Base-by-base conservation (phyloP, 768 basidiomycete genomes). In the Rhodotorula graminis region DNA sequence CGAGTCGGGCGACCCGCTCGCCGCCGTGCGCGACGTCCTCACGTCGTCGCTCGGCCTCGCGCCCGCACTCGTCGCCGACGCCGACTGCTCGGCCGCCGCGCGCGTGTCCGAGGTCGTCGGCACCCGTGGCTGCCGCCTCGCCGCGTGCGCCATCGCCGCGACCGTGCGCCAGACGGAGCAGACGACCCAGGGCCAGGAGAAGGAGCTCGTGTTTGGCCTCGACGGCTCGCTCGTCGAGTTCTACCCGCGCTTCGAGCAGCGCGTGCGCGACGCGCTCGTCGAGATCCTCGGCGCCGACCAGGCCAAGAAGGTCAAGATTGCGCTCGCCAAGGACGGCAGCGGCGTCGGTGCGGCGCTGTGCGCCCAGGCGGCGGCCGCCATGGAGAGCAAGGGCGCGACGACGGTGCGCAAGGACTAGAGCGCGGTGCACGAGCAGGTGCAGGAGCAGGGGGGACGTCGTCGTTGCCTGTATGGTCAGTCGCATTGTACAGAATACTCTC, bases 271-370 rank as follows among this genome's bases (percentile, higher is more conserved):
- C 57, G 88, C 93, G 0, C 80, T 99, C 63, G 83, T 86, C n/a
- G 79, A 82, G 7, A 79, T 98, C 31, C 87, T 98, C 6, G 95
- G 95, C 5, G 83, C 86, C 53, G 88, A 90, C 46, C 87, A 90
- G 14, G 92, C 94, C 83, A 84, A 87, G 78, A 84, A 87, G 44
- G 88, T 96, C 1, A 85, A 89, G 61, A 90, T 98, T 77, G 95
- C 92, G 50, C 80, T 98, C 80, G 96, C 96, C 9, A 98, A 96
- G 81, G 96, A 99, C 77, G 96, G 96, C 21, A 94, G 92, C 78
- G 96, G 95, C 50, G 93, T 93, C 55, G 96, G 96, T 79, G 95
- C 74, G 12, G 74, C 74, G 18, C 61, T 75, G 21, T 75, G 74
- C 64, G 74, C 74, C 4, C 70, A 71, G 58, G 74, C 74, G 11